Evolutionary conservation across 2,329 filamentous ascomycete species (phyloP).

Genomic region (Ophiostoma sp.): DNA sequence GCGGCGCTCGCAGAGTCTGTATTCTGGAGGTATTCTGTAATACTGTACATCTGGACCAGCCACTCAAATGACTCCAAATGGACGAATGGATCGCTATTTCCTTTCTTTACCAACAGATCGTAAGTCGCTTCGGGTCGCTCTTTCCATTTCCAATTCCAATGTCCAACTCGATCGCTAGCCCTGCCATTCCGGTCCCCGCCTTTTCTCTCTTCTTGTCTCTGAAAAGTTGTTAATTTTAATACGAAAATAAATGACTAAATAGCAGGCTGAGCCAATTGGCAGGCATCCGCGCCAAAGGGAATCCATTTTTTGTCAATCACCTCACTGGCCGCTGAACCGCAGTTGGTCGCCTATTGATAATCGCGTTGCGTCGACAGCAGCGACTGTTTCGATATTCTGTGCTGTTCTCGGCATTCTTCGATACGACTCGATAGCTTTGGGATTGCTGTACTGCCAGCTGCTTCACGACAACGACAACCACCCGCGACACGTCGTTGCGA

Average conservation of each 20-base stretch:
- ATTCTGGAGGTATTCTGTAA: too few relatives aligned
- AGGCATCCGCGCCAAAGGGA: constrained; percentile 12
- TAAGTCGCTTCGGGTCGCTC: background rate
- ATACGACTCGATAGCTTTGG: too few relatives aligned
- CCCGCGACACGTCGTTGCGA: background rate
- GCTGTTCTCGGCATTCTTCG: too few relatives aligned
- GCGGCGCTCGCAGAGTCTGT: too few relatives aligned
- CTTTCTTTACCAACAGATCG: too few relatives aligned
- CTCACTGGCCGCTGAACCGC: constrained; percentile 9
- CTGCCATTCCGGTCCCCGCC: constrained; percentile 3
- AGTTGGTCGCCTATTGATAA: background rate
- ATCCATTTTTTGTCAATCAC: constrained; percentile 13
- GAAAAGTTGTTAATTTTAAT: background rate
- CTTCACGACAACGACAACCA: background rate
- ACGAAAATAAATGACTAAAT: background rate
- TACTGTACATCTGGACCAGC: background rate
- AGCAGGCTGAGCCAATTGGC: constrained; percentile 1
- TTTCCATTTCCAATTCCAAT: background rate
- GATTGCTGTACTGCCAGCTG: too few relatives aligned
- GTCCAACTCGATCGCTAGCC: background rate
- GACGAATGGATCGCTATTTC: background rate
- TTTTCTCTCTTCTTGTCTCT: background rate
- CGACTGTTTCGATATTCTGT: background rate
- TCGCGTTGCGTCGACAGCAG: background rate
- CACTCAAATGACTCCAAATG: background rate